These are phyloP conservation scores for Hypoxylon sp. DNA, from an alignment of 2,329 filamentous ascomycete species.

Conservation along the genomic window DNA sequence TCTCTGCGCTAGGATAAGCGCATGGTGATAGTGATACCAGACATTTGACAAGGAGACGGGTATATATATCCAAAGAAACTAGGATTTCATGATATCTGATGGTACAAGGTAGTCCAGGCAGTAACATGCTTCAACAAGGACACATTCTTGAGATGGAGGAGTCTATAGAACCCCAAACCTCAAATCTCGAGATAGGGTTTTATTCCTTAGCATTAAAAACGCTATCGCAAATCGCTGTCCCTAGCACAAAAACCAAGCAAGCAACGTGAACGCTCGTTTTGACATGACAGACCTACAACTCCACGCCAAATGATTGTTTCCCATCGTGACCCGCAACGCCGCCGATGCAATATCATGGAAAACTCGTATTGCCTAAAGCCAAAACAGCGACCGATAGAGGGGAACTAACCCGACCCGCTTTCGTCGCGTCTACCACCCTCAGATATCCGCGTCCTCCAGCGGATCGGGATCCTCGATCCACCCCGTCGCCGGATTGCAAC, in stretches of 20 bases:
- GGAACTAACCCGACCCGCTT: neutral
- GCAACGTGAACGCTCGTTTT: slow-evolving; percentile 4
- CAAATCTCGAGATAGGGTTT: neutral
- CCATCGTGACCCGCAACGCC: slow-evolving; percentile 20
- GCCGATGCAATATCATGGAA: slow-evolving; percentile 16
- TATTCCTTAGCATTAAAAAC: neutral
- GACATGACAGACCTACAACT: slow-evolving; percentile 3
- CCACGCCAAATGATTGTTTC: slow-evolving; percentile 2
- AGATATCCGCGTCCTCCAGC: slow-evolving; percentile 45
- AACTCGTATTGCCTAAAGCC: neutral
- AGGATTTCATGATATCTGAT: neutral
- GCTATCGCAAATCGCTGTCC: slow-evolving; percentile 6
- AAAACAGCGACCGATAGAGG: neutral
- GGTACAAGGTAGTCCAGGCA: neutral
- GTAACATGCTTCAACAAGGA: neutral
- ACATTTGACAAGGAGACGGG: neutral
- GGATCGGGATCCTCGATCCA: slow-evolving; percentile 47
- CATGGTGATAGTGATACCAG: neutral
- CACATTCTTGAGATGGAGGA: neutral
- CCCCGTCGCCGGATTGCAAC: slow-evolving; percentile 45
- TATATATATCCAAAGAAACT: neutral
- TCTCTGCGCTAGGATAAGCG: neutral
- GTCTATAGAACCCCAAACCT: neutral
- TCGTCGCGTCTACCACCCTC: neutral
- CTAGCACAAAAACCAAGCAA: neutral